Evolutionary conservation across 1,284 basidiomycete genomes (phyloP), one percentile per base, ranked within the genome.

Genomic region (Puccinia polysora): DNA sequence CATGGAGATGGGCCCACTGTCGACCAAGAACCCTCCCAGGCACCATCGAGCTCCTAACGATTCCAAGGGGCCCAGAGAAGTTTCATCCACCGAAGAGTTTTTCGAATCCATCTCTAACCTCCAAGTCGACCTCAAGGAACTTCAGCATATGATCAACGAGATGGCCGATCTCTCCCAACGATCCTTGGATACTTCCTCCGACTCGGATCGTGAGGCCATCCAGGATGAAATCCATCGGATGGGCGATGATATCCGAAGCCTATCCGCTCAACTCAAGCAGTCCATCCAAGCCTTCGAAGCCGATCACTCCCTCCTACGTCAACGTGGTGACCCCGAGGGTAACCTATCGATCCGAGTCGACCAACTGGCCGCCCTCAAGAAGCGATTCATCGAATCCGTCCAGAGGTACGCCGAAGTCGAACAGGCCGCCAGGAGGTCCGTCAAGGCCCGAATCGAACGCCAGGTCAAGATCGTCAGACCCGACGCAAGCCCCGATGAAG

Each of bases 311-410:
- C 52, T 69, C 1, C n/a, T 69, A 7, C 55, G 56, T 20, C 67
- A 69, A 52, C 43, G 67, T 20, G 67, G 56, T n/a, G 56, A 69
- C 49, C 67, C 67, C 0, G 56, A 69, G 12, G 20, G 43, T 12
- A 60, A 69, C 20, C 28, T 69, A n/a, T 45, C 32, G 7, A 56
- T 69, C 36, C 28, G 67, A 12, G 50, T 49, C 23, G 50, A 69
- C 20, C 89, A 95, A 84, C 90, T 89, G 47, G 79, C 79, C 55
- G 81, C 81, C 15, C 81, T 81, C 74, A 83, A 82, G 79, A 81
- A 79, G 74, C 75, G 77, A 23, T 82, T 82, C 76, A 79, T 81
- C 75, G 79, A 80, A 62, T 79, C 82, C 38, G 80, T 85, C 56
- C 80, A 84, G 75, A 81, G 83, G 75, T 60, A 69, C 30, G 67